These are phyloP conservation scores for Ascochyta clinopodiicola DNA, from an alignment of 2,329 filamentous ascomycete genomes.

Conservation along the genomic window DNA sequence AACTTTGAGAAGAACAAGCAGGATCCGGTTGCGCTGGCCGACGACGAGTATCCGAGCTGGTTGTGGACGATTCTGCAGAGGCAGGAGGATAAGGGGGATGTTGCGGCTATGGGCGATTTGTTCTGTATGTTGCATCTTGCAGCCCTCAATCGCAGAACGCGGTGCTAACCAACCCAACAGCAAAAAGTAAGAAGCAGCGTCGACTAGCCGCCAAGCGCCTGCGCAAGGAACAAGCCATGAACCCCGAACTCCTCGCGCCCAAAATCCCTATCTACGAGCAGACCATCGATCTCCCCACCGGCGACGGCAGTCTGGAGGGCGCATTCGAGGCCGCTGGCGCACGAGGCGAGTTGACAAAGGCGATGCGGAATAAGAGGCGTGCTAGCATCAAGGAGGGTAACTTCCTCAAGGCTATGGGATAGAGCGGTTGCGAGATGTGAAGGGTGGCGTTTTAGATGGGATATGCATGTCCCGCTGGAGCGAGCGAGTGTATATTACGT, in stretches of 20 bases:
- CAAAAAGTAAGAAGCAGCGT: conserved; percentile 83
- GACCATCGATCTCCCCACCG: conserved; percentile 72
- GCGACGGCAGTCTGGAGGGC: conserved; percentile 56
- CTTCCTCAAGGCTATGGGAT: conserved; percentile 79
- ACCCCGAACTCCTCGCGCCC: conserved; percentile 66
- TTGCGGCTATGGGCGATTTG: conserved; percentile 70
- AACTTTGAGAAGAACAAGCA: conserved; percentile 77
- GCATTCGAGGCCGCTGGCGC: conserved; percentile 56
- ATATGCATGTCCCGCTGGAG: too few relatives aligned
- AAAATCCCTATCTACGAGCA: conserved; percentile 79
- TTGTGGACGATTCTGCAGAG: conserved; percentile 74
- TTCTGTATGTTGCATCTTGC: conserved; percentile 69
- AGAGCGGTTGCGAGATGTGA: conserved; percentile 12
- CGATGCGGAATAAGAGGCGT: conserved; percentile 77
- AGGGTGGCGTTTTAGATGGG: too few relatives aligned
- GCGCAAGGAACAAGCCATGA: conserved; percentile 67
- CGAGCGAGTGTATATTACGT: too few relatives aligned
- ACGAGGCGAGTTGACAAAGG: conserved; percentile 69
- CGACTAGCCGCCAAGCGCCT: conserved; percentile 71
- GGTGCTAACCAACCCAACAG: conserved; percentile 13
- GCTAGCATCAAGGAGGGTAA: conserved; percentile 83
- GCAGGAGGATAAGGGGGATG: conserved; percentile 61
- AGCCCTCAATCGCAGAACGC: background rate
- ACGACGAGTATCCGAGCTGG: conserved; percentile 81
- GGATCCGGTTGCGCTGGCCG: conserved; percentile 76